Evolutionary conservation across 2,329 filamentous ascomycete species (phyloP).

Genomic region (Aspergillus versicolor): DNA sequence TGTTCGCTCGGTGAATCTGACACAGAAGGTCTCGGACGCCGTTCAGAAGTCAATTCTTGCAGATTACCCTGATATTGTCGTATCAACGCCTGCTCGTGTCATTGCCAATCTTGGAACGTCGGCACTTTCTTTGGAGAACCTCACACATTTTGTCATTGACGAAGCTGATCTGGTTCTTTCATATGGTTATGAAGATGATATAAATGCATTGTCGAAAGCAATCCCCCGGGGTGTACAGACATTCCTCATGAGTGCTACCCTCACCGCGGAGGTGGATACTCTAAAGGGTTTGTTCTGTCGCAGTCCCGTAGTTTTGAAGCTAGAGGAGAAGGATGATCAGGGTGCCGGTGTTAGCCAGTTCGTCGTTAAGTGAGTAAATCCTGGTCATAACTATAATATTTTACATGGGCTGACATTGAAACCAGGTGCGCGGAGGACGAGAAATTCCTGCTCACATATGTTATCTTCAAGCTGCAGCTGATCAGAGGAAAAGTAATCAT

Average conservation of each 20-base stretch:
- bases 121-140: constrained; percentile 66
- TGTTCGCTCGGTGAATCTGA: constrained; percentile 78
- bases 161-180: constrained; percentile 92
- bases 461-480: constrained; percentile 91
- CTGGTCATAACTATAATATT: no score
- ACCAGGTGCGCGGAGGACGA: constrained; percentile 86
- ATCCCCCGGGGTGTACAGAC: constrained; percentile 86
- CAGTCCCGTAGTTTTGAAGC: constrained; percentile 73
- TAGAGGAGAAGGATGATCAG: constrained; percentile 79
- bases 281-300: constrained; percentile 83
- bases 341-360: constrained; percentile 80
- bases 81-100: constrained; percentile 85
- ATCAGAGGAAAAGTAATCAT: constrained; percentile 90
- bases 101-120: constrained; percentile 73
- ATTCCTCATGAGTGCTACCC: constrained; percentile 88
- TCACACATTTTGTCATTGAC: constrained; percentile 82
- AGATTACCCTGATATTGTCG: constrained; percentile 81
- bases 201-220: constrained; percentile 73
- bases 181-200: constrained; percentile 90
- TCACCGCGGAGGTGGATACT: constrained; percentile 82
- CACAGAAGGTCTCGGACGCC: constrained; percentile 83
- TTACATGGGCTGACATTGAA: background rate
- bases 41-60: constrained; percentile 85
- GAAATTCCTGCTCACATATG: constrained; percentile 89
- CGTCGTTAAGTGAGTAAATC: constrained; percentile 65